phyloP scores from a whole-genome alignment of 352 stramenopile genomes.

The Globisporangium radiosum region DNA sequence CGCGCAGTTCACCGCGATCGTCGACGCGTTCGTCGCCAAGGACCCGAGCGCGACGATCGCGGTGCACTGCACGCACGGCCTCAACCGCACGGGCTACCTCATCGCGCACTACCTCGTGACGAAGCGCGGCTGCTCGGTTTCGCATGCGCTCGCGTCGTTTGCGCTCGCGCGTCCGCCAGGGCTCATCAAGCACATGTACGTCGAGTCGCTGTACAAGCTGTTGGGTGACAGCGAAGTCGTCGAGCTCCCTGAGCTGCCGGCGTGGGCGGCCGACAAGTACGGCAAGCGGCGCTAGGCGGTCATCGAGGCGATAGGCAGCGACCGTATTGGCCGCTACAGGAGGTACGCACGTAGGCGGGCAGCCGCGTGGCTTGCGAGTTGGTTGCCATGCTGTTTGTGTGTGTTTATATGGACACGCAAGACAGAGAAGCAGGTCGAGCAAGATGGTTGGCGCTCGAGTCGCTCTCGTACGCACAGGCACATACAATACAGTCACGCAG shows the following conservation, averaged over 20 bases:
- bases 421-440: no score
- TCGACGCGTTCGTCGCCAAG: constrained; percentile 48
- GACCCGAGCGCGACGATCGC: constrained; percentile 42
- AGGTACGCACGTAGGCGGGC: no score
- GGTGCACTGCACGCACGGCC: constrained; percentile 74
- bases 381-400: no score
- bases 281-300: constrained; percentile 17
- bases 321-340: no score
- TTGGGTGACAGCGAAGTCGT: constrained; percentile 36
- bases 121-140: constrained; percentile 31
- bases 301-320: background rate
- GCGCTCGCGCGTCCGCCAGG: constrained; percentile 48
- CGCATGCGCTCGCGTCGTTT: constrained; percentile 27
- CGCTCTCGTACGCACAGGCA: no score
- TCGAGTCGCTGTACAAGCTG: constrained; percentile 57
- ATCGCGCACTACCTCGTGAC: constrained; percentile 71
- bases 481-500: no score
- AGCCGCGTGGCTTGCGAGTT: no score
- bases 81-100: constrained; percentile 76
- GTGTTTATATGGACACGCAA: no score
- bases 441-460: no score
- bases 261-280: constrained; percentile 69
- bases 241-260: constrained; percentile 44
- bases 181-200: constrained; percentile 82
- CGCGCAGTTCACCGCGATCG: constrained; percentile 49